A percentile compares a stretch with the other conserved stretches of the same genome.
phyloP scores from a whole-genome alignment of 805 yeast genomes.

The Teunomyces gatunensis region DNA sequence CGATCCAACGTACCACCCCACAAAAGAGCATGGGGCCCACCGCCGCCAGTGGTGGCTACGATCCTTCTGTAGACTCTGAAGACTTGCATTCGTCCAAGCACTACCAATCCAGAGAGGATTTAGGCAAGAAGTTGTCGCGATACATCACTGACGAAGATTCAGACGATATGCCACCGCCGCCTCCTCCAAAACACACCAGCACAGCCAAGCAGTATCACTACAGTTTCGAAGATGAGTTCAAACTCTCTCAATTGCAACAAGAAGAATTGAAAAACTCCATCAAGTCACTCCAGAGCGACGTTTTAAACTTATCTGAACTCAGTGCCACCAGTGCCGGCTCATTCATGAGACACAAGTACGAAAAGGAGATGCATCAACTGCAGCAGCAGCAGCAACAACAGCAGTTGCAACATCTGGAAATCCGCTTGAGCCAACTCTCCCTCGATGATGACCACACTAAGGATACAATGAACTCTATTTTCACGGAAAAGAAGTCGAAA shows the following conservation, averaged over 20 bases:
- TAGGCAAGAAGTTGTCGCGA: conserved; percentile 29
- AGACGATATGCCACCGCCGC: conserved; percentile 26
- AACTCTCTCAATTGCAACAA: conserved; percentile 30
- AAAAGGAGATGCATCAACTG: conserved; percentile 28
- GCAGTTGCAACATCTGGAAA: conserved; percentile 17
- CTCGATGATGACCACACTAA: conserved; percentile 19
- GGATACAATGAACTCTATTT: conserved; percentile 38
- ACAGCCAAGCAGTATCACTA: conserved; percentile 23
- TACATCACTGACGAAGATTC: conserved; percentile 12
- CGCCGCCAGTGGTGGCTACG: background rate
- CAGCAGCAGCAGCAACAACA: conserved; percentile 17
- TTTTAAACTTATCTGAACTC: conserved; percentile 57
- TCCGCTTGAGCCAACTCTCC: conserved; percentile 20
- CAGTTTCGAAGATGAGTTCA: conserved; percentile 25
- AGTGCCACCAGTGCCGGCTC: conserved; percentile 92
- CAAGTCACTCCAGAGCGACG: conserved; percentile 46
- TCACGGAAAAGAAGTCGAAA: conserved; percentile 38
- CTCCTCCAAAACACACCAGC: conserved; percentile 31
- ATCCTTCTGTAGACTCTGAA: conserved; percentile 30
- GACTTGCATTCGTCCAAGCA: conserved; percentile 33
- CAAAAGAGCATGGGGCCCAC: background rate
- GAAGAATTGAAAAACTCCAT: conserved; percentile 40
- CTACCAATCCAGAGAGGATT: conserved; percentile 32
- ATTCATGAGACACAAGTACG: conserved; percentile 67
- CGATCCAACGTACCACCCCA: background rate